phyloP scores from a whole-genome alignment of 2,329 filamentous ascomycete species.

The Calycina marina region DNA sequence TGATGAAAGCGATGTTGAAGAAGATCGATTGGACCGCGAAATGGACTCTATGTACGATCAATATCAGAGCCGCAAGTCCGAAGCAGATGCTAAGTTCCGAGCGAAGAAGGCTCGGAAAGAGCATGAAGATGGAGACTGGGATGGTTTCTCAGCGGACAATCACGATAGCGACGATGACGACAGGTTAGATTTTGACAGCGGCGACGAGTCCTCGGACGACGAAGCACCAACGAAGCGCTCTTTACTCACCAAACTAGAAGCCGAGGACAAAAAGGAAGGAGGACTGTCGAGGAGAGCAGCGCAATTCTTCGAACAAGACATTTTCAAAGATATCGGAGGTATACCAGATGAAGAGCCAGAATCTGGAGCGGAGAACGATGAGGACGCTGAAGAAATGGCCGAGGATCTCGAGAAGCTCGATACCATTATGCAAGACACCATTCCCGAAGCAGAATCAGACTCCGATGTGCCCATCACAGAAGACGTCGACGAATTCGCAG shows the following conservation, averaged over 20 bases:
- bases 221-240: constrained; percentile 27
- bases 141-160: constrained; percentile 63
- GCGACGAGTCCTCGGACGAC: constrained; percentile 46
- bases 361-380: constrained; percentile 26
- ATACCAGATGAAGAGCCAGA: constrained; percentile 41
- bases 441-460: constrained; percentile 21
- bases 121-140: constrained; percentile 78
- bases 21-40: constrained; percentile 68
- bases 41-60: constrained; percentile 78
- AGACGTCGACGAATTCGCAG: constrained; percentile 5
- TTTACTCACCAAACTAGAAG: constrained; percentile 49
- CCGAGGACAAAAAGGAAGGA: constrained; percentile 31
- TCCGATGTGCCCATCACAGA: constrained; percentile 14
- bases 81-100: constrained; percentile 71
- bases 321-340: constrained; percentile 73
- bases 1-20: constrained; percentile 60
- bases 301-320: constrained; percentile 86
- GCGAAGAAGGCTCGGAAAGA: constrained; percentile 79
- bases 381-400: constrained; percentile 28
- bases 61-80: constrained; percentile 68
- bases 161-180: constrained; percentile 40
- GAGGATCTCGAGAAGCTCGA: constrained; percentile 23
- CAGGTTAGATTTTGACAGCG: constrained; percentile 44
- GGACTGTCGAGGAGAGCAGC: constrained; percentile 74
- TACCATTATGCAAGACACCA: constrained; percentile 20